Evolutionary conservation across 306 rosid species (phyloP).

Genomic region (Trichosanthes cucumerina): DNA sequence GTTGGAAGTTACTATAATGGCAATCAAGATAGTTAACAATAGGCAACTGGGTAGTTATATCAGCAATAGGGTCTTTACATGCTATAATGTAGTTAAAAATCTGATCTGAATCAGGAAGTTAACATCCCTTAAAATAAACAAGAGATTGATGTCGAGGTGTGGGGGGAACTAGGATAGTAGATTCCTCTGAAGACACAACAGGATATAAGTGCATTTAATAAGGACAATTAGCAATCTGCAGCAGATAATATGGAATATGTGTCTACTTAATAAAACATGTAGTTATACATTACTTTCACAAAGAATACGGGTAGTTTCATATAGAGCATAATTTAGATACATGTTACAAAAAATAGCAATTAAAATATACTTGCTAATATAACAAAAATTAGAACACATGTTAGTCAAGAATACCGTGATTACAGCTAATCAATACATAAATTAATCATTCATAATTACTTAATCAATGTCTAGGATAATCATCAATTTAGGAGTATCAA

Average conservation of each 20-base stretch:
- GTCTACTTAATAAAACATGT: not conserved
- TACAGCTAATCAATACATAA: not conserved
- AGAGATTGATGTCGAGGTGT: not conserved
- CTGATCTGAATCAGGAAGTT: not conserved
- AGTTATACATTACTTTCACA: not conserved
- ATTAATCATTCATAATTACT: not conserved
- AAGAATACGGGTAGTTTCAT: no score
- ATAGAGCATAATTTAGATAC: not conserved
- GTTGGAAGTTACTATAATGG: constrained; percentile 9
- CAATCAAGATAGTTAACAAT: not conserved
- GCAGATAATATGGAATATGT: not conserved
- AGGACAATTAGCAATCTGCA: not conserved
- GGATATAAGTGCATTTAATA: not conserved
- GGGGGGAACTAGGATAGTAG: not conserved
- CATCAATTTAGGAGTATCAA: not conserved
- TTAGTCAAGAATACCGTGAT: not conserved
- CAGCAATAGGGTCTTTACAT: not conserved
- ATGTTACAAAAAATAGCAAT: not conserved
- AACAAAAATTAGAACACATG: not conserved
- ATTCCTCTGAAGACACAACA: not conserved
- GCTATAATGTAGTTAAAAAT: not conserved
- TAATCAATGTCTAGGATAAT: not conserved
- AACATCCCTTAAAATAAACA: not conserved
- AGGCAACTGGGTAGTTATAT: not conserved
- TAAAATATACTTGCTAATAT: not conserved